These are phyloP conservation scores for Scedosporium dehoogii DNA, from an alignment of 2,329 filamentous ascomycete genomes.

Conservation along the genomic window DNA sequence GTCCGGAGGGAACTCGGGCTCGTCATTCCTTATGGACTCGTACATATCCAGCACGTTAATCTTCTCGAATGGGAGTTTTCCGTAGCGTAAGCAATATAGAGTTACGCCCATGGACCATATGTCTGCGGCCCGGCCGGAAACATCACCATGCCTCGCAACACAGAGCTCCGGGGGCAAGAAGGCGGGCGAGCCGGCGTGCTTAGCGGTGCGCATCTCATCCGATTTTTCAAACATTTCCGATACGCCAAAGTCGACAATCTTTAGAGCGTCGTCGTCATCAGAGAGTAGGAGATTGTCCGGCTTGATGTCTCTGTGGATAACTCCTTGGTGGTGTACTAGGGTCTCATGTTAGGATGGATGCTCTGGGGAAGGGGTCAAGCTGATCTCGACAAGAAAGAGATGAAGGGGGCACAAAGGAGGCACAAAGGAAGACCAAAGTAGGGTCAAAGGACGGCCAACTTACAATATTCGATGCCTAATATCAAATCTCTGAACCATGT, in stretches of 20 bases:
- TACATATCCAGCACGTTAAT: conserved; percentile 76
- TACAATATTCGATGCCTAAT: conserved; percentile 84
- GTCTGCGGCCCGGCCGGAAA: conserved; percentile 83
- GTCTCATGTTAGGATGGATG: no score
- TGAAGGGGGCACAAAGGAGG: not conserved
- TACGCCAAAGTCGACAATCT: conserved; percentile 97
- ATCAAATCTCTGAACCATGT: conserved; percentile 94
- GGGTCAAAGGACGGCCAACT: conserved; percentile 22
- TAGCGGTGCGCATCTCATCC: conserved; percentile 79
- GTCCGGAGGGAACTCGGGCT: conserved; percentile 50
- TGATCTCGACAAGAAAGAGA: not conserved
- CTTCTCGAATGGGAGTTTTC: conserved; percentile 76
- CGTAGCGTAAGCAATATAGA: conserved; percentile 85
- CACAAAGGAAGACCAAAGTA: no score
- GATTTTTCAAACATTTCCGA: conserved; percentile 94
- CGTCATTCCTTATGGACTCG: conserved; percentile 70
- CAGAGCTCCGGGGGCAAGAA: conserved; percentile 93
- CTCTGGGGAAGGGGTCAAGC: no score
- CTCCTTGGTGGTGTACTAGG: conserved; percentile 80
- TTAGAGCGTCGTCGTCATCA: conserved; percentile 85
- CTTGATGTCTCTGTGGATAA: conserved; percentile 95
- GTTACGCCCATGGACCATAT: conserved; percentile 99
- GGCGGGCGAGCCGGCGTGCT: conserved; percentile 88
- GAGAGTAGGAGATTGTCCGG: conserved; percentile 91
- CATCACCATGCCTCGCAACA: conserved; percentile 71